Evolutionary conservation across 768 basidiomycete species (phyloP).

Genomic region (Chalciporus piperatus): DNA sequence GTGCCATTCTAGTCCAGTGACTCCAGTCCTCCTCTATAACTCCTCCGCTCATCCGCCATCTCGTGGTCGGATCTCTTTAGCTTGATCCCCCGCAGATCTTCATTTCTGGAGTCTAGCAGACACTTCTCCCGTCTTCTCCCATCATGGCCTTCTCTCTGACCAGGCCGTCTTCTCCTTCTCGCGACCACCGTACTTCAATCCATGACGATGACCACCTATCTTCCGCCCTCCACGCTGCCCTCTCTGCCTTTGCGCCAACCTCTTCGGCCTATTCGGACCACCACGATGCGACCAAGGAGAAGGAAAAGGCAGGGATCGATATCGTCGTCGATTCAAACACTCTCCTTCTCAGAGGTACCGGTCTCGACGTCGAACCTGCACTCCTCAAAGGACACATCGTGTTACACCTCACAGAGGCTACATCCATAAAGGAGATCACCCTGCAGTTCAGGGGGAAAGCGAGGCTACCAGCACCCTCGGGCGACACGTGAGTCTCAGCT

Average conservation of each 20-base stretch:
- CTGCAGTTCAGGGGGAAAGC: constrained; percentile 85
- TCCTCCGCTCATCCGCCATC: neutral
- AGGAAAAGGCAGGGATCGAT: constrained; percentile 59
- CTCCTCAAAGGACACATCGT: constrained; percentile 79
- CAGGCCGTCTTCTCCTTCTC: constrained; percentile 33
- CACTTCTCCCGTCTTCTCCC: constrained; percentile 10
- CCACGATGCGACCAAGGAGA: constrained; percentile 44
- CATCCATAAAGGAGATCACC: constrained; percentile 79
- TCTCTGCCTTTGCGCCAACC: constrained; percentile 27
- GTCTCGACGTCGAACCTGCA: constrained; percentile 80
- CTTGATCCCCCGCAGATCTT: neutral
- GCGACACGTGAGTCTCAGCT: constrained; percentile 54
- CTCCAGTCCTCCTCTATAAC: too few relatives aligned
- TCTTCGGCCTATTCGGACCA: constrained; percentile 21
- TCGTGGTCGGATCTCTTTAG: neutral
- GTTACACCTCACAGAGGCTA: constrained; percentile 77
- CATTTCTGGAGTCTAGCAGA: constrained; percentile 4
- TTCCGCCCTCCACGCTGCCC: constrained; percentile 39
- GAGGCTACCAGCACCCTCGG: constrained; percentile 54
- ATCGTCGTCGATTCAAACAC: constrained; percentile 71
- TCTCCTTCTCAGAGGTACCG: constrained; percentile 73
- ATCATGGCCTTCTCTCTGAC: constrained; percentile 35
- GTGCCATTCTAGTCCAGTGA: neutral
- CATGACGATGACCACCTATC: constrained; percentile 35
- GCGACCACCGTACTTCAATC: constrained; percentile 20